Conservation (phyloP, 441 rosid species). For the Euphorbia schlechtendalii region DNA sequence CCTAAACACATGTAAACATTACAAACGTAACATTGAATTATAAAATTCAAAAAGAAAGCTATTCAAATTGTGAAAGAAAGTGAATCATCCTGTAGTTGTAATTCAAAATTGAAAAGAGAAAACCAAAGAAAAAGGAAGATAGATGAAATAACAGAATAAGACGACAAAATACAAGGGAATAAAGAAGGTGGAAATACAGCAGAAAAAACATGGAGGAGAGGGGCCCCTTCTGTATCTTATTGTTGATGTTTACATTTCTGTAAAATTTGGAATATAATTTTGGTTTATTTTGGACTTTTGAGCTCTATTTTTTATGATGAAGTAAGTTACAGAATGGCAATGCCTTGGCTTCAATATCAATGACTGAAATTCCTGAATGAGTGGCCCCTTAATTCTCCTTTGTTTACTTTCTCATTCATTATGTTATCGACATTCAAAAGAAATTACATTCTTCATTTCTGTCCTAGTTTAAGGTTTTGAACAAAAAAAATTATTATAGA, state of each 20-base stretch:
- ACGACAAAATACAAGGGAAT: constrained; percentile 24
- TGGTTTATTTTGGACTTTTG: neutral
- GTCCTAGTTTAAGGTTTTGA: neutral
- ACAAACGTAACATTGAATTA: neutral
- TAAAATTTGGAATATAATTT: too few species aligned
- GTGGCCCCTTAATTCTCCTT: neutral
- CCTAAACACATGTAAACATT: neutral
- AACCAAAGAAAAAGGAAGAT: neutral
- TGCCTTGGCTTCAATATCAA: constrained; percentile 15
- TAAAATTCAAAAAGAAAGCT: neutral
- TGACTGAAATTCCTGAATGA: constrained; percentile 13
- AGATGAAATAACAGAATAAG: neutral
- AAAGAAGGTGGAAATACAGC: neutral
- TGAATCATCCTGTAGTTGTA: neutral
- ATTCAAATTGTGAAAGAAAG: neutral
- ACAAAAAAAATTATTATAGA: neutral
- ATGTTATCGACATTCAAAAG: neutral
- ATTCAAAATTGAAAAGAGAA: neutral
- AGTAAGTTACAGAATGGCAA: constrained; percentile 9
- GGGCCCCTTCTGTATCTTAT: neutral
- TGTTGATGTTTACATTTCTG: neutral
- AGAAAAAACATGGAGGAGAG: too few species aligned
- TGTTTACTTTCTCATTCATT: neutral
- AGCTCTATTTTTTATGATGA: constrained; percentile 14
- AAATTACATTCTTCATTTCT: too few species aligned